These are phyloP conservation scores for Barbatosphaeria neglecta DNA, from an alignment of 495 filamentous ascomycete genomes.

Conservation along the genomic window DNA sequence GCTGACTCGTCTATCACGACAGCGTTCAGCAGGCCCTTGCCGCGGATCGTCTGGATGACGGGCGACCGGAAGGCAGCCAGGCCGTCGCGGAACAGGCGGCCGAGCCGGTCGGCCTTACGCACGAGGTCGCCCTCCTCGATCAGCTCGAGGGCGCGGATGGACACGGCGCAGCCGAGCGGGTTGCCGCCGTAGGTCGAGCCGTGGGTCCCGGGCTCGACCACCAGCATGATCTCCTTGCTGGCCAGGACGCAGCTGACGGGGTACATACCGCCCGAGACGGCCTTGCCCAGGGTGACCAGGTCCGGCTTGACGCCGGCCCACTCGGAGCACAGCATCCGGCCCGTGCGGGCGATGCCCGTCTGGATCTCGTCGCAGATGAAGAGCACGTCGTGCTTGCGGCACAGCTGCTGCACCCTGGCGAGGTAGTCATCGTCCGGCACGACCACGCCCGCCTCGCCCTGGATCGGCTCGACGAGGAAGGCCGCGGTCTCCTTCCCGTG, in stretches of 20 bases:
- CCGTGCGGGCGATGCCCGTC: conserved; percentile 90
- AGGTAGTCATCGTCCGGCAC: conserved; percentile 91
- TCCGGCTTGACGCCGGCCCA: conserved; percentile 95
- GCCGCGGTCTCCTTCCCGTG: conserved; percentile 81
- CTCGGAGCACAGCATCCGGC: conserved; percentile 83
- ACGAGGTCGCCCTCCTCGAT: conserved; percentile 85
- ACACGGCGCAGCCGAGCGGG: conserved; percentile 91
- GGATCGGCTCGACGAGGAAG: conserved; percentile 94
- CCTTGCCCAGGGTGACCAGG: conserved; percentile 88
- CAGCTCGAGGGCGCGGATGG: conserved; percentile 90
- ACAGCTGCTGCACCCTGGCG: conserved; percentile 65
- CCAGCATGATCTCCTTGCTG: conserved; percentile 87
- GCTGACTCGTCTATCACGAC: conserved; percentile 91
- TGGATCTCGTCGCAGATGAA: conserved; percentile 98
- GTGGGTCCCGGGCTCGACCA: conserved; percentile 93
- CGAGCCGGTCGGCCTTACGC: conserved; percentile 66
- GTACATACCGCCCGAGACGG: conserved; percentile 97
- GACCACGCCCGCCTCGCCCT: conserved; percentile 94
- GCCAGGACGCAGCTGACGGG: conserved; percentile 90
- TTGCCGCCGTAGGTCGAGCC: conserved; percentile 97
- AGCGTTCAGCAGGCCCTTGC: conserved; percentile 91
- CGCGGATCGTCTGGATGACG: conserved; percentile 72
- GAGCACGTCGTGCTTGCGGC: conserved; percentile 86
- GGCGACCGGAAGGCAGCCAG: conserved; percentile 58
- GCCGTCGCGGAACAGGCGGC: conserved; percentile 73